Conservation (phyloP, 106 monocot species). For the Dactylorhiza incarnata region DNA sequence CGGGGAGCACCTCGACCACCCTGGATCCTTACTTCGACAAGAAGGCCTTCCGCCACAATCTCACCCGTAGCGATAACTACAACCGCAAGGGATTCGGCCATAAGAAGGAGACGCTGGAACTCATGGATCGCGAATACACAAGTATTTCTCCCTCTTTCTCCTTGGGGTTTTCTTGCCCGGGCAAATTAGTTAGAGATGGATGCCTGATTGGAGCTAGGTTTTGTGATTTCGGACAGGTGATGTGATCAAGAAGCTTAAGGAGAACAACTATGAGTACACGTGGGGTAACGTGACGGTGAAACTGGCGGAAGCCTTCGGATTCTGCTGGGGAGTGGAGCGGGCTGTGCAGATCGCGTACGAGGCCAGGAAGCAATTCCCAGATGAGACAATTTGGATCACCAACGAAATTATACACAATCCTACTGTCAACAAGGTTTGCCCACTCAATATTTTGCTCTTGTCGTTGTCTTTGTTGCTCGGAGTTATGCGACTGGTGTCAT, state of each 20-base stretch:
- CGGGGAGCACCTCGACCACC: constrained; percentile 7
- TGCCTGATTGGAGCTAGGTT: constrained; percentile 2
- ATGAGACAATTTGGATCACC: constrained; percentile 93
- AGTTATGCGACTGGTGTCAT: no score
- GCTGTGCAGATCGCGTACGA: constrained; percentile 98
- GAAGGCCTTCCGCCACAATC: constrained; percentile 85
- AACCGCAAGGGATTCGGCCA: constrained; percentile 86
- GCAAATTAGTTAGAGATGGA: no score
- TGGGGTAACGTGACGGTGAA: constrained; percentile 94
- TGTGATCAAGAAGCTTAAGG: constrained; percentile 85
- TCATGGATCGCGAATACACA: constrained; percentile 86
- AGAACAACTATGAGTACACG: constrained; percentile 76
- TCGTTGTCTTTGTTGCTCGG: not conserved
- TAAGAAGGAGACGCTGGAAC: constrained; percentile 88
- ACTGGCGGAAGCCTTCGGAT: constrained; percentile 87
- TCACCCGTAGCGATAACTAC: constrained; percentile 90
- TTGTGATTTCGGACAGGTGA: constrained; percentile 44
- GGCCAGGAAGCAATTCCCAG: constrained; percentile 93
- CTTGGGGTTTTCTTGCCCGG: not conserved
- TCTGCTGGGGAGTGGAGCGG: constrained; percentile 98
- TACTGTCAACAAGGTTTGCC: constrained; percentile 72
- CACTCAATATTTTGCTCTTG: not conserved
- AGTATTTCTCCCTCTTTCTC: constrained; percentile 28
- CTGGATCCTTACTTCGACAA: constrained; percentile 69
- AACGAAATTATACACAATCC: constrained; percentile 97